phyloP scores from a whole-genome alignment of 2,329 filamentous ascomycete genomes.

The Fusarium sp. region DNA sequence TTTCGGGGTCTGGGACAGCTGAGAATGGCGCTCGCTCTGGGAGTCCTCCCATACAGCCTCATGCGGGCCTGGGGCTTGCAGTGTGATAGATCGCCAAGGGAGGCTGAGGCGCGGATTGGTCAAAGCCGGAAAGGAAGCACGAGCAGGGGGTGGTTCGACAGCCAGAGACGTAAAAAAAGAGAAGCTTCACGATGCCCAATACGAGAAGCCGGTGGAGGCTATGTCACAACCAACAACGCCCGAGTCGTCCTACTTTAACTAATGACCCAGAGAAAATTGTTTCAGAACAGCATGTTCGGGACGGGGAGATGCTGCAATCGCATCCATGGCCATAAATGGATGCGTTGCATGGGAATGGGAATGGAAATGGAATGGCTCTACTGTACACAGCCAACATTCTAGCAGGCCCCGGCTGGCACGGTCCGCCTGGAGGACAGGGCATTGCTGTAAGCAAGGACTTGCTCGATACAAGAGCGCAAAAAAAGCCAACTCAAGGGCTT shows the following conservation, averaged over 20 bases:
- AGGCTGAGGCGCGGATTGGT: slow-evolving; percentile 7
- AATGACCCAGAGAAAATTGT: neutral
- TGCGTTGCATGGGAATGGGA: neutral
- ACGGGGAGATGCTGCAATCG: neutral
- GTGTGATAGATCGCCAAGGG: slow-evolving; percentile 24
- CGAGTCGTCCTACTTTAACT: neutral
- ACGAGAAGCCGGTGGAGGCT: slow-evolving; percentile 41
- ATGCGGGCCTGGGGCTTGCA: slow-evolving; percentile 4
- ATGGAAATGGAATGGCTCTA: neutral
- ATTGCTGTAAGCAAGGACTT: slow-evolving; percentile 3
- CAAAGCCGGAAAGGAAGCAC: slow-evolving; percentile 19
- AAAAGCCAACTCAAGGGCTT: neutral
- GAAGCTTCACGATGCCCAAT: slow-evolving; percentile 18
- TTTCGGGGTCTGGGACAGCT: slow-evolving; percentile 3
- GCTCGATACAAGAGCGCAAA: neutral
- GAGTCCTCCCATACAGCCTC: slow-evolving; percentile 2
- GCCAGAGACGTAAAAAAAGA: neutral
- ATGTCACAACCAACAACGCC: slow-evolving; percentile 19
- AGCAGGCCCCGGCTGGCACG: neutral
- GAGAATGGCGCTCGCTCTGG: neutral
- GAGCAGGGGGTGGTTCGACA: slow-evolving; percentile 10
- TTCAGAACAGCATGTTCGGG: slow-evolving; percentile 7
- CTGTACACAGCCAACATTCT: slow-evolving; percentile 5
- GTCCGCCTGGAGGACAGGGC: neutral
- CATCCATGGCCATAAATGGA: neutral